Conservation (phyloP, 2,329 filamentous ascomycete genomes). For the Chaetomium sp. region DNA sequence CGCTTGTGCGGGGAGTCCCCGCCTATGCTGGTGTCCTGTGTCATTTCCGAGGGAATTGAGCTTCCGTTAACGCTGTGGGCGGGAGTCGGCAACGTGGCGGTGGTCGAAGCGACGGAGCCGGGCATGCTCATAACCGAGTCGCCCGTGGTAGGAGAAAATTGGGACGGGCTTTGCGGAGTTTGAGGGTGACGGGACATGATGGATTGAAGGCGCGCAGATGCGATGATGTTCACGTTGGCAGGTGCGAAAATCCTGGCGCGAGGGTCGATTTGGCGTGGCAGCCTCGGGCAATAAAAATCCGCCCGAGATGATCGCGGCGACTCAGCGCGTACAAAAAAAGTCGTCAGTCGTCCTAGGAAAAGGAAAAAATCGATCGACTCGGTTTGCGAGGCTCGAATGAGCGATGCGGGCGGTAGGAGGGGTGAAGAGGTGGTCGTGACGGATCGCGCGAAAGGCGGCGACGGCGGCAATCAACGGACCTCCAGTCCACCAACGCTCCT, state of each 20-base stretch:
- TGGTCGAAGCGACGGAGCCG: slow-evolving; percentile 45
- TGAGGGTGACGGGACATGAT: slow-evolving; percentile 62
- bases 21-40: slow-evolving; percentile 38
- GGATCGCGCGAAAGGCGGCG: slow-evolving; percentile 23
- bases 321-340: no score
- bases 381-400: background rate
- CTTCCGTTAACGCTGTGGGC: slow-evolving; percentile 57
- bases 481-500: slow-evolving; percentile 21
- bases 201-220: slow-evolving; percentile 20
- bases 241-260: slow-evolving; percentile 23
- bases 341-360: slow-evolving; percentile 7
- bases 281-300: slow-evolving; percentile 19
- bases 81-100: slow-evolving; percentile 53
- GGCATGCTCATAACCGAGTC: slow-evolving; percentile 46
- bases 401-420: slow-evolving; percentile 14
- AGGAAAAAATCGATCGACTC: background rate
- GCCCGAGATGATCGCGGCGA: background rate
- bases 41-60: slow-evolving; percentile 38
- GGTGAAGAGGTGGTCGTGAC: slow-evolving; percentile 19
- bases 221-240: slow-evolving; percentile 25
- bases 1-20: slow-evolving; percentile 55
- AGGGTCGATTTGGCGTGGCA: slow-evolving; percentile 14
- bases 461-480: slow-evolving; percentile 20
- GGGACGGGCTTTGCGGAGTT: slow-evolving; percentile 61
- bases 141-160: slow-evolving; percentile 50